Conservation (phyloP, 768 basidiomycete species). For the Amanita polypyramis region DNA sequence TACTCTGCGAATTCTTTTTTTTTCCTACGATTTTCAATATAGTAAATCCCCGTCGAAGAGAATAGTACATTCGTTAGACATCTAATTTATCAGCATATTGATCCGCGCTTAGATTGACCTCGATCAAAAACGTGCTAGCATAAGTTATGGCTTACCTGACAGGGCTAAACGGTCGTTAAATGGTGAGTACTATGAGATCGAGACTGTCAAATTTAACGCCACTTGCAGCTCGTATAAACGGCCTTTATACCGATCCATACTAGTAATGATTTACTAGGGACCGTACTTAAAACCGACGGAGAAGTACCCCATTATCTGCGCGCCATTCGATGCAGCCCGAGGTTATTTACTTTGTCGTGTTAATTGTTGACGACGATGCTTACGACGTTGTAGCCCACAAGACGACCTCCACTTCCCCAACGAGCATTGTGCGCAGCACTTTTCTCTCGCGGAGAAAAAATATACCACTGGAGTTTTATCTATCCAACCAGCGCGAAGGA, state of each 20-base stretch:
- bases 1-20: too few relatives aligned
- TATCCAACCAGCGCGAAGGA: conserved; percentile 4
- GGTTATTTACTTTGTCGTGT: not conserved
- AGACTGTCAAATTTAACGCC: not conserved
- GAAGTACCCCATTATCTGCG: not conserved
- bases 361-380: not conserved
- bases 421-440: conserved; percentile 3
- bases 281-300: not conserved
- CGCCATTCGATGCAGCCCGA: not conserved
- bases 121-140: not conserved
- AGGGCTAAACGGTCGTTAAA: not conserved
- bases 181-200: not conserved
- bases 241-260: not conserved
- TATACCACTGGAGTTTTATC: conserved; percentile 8
- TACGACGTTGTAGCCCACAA: not conserved
- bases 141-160: too few relatives aligned
- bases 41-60: too few relatives aligned
- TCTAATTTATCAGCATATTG: too few relatives aligned
- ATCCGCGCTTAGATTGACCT: not conserved
- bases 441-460: not conserved
- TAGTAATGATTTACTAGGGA: not conserved
- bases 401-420: conserved; percentile 4
- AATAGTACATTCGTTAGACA: too few relatives aligned
- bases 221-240: not conserved
- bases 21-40: too few relatives aligned